Conservation (phyloP, 1,284 basidiomycete genomes). For the Cerrena zonata region DNA sequence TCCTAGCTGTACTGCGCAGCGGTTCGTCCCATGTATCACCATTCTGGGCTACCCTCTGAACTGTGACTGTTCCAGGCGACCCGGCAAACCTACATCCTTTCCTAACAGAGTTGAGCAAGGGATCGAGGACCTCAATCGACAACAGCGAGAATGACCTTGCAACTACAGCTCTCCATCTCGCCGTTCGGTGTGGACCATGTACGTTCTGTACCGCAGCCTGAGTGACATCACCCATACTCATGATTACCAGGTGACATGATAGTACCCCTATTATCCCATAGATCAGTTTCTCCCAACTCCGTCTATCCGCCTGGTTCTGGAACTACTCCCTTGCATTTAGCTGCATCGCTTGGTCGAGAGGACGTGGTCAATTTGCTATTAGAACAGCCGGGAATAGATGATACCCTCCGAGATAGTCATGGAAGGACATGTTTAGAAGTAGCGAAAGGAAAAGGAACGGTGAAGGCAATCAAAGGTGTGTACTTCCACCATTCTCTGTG, state of each 20-base stretch:
- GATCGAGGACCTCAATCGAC: slow-evolving; percentile 46
- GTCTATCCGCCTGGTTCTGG: slow-evolving; percentile 64
- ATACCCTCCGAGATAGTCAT: slow-evolving; percentile 67
- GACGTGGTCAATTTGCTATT: slow-evolving; percentile 76
- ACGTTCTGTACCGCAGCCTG: slow-evolving; percentile 26
- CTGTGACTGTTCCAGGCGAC: slow-evolving; percentile 42
- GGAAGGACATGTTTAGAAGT: slow-evolving; percentile 74
- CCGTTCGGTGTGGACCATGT: slow-evolving; percentile 81
- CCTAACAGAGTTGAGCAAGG: slow-evolving; percentile 68
- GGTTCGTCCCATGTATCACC: slow-evolving; percentile 29
- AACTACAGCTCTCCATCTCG: slow-evolving; percentile 77
- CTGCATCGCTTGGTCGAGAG: slow-evolving; percentile 71
- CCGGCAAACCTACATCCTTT: slow-evolving; percentile 78
- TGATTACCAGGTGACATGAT: slow-evolving; percentile 52
- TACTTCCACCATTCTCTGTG: neutral
- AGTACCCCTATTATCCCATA: slow-evolving; percentile 64
- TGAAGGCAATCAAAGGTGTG: slow-evolving; percentile 72
- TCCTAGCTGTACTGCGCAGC: slow-evolving; percentile 73
- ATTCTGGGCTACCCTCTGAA: neutral
- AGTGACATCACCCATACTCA: neutral
- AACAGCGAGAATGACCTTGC: slow-evolving; percentile 49
- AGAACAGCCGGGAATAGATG: slow-evolving; percentile 76
- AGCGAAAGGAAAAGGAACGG: slow-evolving; percentile 64
- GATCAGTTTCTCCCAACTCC: slow-evolving; percentile 73
- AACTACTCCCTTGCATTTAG: slow-evolving; percentile 83